These are phyloP conservation scores for Neurospora hispaniola DNA, from an alignment of 495 filamentous ascomycete genomes.

Conservation along the genomic window DNA sequence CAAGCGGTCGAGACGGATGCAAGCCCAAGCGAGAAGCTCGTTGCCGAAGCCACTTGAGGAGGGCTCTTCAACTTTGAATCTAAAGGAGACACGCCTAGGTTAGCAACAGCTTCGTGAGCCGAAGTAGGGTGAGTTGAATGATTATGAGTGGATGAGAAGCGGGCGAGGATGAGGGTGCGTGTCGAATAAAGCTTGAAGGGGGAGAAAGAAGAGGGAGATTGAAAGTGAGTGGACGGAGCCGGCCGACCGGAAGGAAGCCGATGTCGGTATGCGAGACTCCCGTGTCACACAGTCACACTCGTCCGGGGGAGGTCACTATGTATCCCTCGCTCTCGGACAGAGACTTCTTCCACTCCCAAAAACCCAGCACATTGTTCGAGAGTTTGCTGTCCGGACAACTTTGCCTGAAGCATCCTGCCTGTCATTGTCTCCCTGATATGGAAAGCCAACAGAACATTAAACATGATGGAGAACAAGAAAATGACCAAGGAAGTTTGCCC, in stretches of 20 bases:
- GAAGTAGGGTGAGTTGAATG: neutral
- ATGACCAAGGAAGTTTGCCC: neutral
- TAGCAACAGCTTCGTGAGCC: conserved; percentile 4
- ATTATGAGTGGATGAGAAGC: neutral
- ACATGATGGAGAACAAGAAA: neutral
- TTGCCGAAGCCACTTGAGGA: conserved; percentile 37
- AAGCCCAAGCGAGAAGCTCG: conserved; percentile 70
- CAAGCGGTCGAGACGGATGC: conserved; percentile 76
- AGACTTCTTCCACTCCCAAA: neutral
- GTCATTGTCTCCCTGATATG: neutral
- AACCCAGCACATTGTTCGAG: neutral
- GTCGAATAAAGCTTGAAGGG: neutral
- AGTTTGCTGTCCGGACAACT: neutral
- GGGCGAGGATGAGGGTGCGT: neutral
- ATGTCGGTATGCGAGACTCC: neutral
- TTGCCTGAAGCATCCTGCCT: neutral
- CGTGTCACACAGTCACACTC: neutral
- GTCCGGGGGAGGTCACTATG: neutral
- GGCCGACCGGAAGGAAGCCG: neutral
- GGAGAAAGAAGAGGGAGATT: neutral
- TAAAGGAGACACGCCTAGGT: conserved; percentile 10
- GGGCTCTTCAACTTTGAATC: conserved; percentile 80
- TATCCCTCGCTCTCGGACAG: neutral
- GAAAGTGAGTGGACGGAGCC: neutral
- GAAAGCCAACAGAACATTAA: neutral